A percentile compares a stretch with the other conserved stretches of the same genome.
These are phyloP conservation scores for Colletotrichum spaethianum DNA, from an alignment of 2,329 filamentous ascomycete genomes.

Conservation along the genomic window DNA sequence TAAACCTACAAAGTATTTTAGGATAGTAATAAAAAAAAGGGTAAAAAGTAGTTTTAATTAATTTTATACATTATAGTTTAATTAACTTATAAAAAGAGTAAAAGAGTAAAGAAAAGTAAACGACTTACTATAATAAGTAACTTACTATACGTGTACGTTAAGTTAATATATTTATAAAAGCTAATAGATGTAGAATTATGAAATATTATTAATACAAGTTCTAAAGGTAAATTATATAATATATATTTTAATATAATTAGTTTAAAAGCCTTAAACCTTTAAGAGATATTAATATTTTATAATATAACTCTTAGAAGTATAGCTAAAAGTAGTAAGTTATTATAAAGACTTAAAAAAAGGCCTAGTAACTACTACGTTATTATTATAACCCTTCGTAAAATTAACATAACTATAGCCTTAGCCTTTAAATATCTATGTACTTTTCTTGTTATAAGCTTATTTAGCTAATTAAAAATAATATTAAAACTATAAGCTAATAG, in stretches of 20 bases:
- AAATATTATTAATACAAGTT: not conserved
- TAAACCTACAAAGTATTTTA: no score
- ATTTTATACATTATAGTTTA: no score
- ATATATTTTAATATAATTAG: not conserved
- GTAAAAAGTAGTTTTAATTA: no score
- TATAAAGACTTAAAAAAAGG: not conserved
- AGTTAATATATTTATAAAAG: not conserved
- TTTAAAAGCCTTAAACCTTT: not conserved
- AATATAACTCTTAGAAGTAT: conserved; percentile 36
- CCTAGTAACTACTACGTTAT: not conserved
- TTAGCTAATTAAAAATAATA: not conserved
- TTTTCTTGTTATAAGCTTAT: not conserved
- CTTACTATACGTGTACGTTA: no score
- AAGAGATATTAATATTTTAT: not conserved
- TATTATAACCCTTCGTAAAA: not conserved
- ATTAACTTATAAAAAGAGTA: no score
- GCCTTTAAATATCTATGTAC: not conserved
- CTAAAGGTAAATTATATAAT: not conserved
- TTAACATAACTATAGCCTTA: conserved; percentile 3
- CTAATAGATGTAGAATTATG: not conserved
- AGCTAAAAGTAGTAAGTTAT: not conserved
- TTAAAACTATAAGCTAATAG: not conserved
- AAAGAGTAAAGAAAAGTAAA: no score
- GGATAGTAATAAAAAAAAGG: no score
- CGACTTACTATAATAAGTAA: no score